Conservation (phyloP, 257 asterid species). For the Mentha longifolia region DNA sequence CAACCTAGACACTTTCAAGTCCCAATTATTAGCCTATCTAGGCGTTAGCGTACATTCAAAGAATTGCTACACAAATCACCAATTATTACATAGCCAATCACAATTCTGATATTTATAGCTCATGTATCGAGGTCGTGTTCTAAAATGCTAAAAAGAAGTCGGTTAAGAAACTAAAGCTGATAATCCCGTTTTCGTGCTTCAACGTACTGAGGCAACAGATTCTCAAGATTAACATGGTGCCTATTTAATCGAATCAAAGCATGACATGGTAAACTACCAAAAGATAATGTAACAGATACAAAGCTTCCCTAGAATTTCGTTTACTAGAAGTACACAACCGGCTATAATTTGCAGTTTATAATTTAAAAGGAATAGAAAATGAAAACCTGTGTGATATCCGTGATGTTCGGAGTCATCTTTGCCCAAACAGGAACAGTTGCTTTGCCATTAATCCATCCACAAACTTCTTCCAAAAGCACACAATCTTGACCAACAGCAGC, state of each 20-base stretch:
- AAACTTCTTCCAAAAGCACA: conserved; percentile 81
- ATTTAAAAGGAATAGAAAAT: background rate
- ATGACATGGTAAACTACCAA: background rate
- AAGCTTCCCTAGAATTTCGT: background rate
- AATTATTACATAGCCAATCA: background rate
- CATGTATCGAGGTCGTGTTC: background rate
- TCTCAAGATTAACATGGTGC: background rate
- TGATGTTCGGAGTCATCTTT: conserved; percentile 96
- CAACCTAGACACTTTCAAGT: background rate
- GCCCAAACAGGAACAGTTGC: conserved; percentile 99
- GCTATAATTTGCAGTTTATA: background rate
- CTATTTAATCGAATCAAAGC: background rate
- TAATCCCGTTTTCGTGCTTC: background rate
- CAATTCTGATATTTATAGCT: background rate
- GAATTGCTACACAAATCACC: background rate
- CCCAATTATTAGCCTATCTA: background rate
- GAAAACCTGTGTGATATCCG: conserved; percentile 80
- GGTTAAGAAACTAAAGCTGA: background rate
- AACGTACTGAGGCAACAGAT: background rate
- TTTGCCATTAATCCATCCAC: conserved; percentile 89
- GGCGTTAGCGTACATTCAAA: background rate
- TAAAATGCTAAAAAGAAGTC: background rate
- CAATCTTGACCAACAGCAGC: conserved; percentile 99
- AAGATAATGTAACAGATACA: background rate
- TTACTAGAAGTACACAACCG: background rate